A percentile compares a stretch with the other conserved stretches of the same genome.
Evolutionary conservation across 441 rosid species (phyloP).

Genomic region (Croton laevigatus): DNA sequence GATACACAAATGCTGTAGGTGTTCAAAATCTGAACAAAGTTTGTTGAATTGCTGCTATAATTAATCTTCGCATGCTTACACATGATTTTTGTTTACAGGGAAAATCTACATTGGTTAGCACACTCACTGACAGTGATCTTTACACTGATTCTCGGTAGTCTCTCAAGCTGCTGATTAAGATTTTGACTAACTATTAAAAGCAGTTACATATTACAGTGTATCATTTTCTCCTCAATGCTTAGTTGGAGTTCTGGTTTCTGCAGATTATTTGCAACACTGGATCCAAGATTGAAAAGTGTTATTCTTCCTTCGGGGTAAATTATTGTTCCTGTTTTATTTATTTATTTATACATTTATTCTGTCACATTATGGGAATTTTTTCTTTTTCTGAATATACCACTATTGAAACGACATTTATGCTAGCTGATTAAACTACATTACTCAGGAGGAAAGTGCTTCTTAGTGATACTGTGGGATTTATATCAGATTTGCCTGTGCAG

Average conservation of each 20-base stretch:
- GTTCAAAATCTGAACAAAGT: conserved; percentile 24
- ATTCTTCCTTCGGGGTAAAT: conserved; percentile 74
- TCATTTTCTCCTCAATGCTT: conserved; percentile 9
- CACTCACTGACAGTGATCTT: conserved; percentile 64
- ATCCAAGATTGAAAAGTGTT: conserved; percentile 66
- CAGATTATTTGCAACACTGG: conserved; percentile 86
- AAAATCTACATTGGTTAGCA: conserved; percentile 78
- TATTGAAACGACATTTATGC: not conserved
- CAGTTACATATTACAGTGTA: conserved; percentile 11
- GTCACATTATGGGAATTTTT: conserved; percentile 7
- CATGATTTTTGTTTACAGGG: conserved; percentile 45
- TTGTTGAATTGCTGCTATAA: conserved; percentile 10
- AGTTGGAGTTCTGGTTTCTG: conserved; percentile 17
- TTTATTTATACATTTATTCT: not conserved
- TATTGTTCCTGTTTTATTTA: not conserved
- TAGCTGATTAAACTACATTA: conserved; percentile 19
- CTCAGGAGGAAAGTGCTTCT: conserved; percentile 81
- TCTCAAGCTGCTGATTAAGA: conserved; percentile 16
- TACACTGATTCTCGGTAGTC: conserved; percentile 79
- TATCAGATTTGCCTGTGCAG: conserved; percentile 93
- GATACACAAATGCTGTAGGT: conserved; percentile 96
- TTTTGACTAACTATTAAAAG: conserved; percentile 15
- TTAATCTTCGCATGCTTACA: conserved; percentile 4
- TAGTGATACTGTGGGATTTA: conserved; percentile 94
- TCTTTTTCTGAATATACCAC: not conserved